Evolutionary conservation across 2,329 filamentous ascomycete species (phyloP).

Genomic region (Xylogone sp.): DNA sequence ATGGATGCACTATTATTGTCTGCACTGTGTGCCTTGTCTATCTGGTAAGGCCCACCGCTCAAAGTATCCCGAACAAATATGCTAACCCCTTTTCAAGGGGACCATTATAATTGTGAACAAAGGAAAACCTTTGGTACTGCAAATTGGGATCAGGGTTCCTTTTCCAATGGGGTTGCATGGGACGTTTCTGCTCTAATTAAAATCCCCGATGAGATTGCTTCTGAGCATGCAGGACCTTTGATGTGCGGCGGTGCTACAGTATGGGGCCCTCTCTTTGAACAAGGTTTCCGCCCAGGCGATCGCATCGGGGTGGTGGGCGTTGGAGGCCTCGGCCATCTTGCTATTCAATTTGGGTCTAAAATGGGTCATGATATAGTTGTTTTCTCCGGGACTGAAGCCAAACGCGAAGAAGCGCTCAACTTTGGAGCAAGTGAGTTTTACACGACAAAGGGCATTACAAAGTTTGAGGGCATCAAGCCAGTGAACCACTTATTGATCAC

Average conservation of each 20-base stretch:
- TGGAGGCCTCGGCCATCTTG: constrained; percentile 59
- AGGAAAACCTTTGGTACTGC: no score
- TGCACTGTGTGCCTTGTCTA: no score
- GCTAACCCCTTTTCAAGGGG: no score
- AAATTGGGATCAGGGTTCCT: no score
- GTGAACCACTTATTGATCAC: constrained; percentile 28
- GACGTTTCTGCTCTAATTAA: constrained; percentile 34
- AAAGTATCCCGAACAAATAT: no score
- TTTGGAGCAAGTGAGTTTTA: constrained; percentile 61
- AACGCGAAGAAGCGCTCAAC: constrained; percentile 58
- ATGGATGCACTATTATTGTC: no score
- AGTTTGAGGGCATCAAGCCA: neutral
- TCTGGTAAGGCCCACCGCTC: no score
- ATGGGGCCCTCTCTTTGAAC: constrained; percentile 29
- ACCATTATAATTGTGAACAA: no score
- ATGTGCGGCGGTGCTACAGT: constrained; percentile 45
- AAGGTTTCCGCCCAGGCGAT: constrained; percentile 28
- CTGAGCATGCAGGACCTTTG: constrained; percentile 37
- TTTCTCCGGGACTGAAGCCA: constrained; percentile 42
- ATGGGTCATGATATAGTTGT: constrained; percentile 61
- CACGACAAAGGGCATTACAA: constrained; percentile 41
- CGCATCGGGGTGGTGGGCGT: constrained; percentile 46
- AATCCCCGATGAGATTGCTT: constrained; percentile 35
- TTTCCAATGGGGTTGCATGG: no score
- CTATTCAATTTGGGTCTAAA: constrained; percentile 59